Evolutionary conservation across 2,329 filamentous ascomycete genomes (phyloP), one percentile per base, ranked within the genome.

Genomic region (Neofusicoccum ribis): DNA sequence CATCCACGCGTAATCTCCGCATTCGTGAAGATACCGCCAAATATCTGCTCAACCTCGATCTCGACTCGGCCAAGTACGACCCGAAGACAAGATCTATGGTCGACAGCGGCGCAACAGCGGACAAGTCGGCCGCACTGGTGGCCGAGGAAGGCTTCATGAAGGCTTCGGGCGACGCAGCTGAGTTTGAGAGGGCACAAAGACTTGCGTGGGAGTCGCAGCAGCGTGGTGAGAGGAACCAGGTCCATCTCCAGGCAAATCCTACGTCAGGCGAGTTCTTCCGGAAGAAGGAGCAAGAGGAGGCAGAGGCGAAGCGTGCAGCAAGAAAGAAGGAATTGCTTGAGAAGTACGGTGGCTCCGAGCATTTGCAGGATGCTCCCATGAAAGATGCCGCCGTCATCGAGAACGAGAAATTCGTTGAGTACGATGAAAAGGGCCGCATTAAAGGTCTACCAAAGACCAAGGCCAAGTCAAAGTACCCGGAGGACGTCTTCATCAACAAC

Each of bases 191-290:
- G 69, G 95, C 95, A 37, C 92, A 96, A 74, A 84, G 85, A 46
- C 95, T 97, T 73, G 95, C 95, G 0, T 99, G 95, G 95, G 95
- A 99, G 77, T 89, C 91, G 15, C 93, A 98, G 77, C 94, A 98
- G 78, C 86, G 86, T 67, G 87, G 86, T 20, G 90, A 90, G 67
- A 87, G 91, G 72, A 91, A 93, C 50, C 89, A 89, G 68, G 84
- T 93, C 67, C 96, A 99, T 83, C 77, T 99, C 15, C 95, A 99
- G 77, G 95, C 95, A 31, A 99, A 99, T 75, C 95, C 95, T 0
- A 99, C 95, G 0, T 93, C 93, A 1, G 95, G 94, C 63, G 93
- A 95, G 71, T 88, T 93, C 65, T 85, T 88, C 68, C 88, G 93
- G 39, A 93, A 92, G 79, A 92, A 92, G 74, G 91, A 95, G 73